Percentiles rank a stretch among this genome's conserved stretches.
These are phyloP conservation scores for Hyaloscypha bicolor DNA, from an alignment of 495 filamentous ascomycete species.

Conservation along the genomic window DNA sequence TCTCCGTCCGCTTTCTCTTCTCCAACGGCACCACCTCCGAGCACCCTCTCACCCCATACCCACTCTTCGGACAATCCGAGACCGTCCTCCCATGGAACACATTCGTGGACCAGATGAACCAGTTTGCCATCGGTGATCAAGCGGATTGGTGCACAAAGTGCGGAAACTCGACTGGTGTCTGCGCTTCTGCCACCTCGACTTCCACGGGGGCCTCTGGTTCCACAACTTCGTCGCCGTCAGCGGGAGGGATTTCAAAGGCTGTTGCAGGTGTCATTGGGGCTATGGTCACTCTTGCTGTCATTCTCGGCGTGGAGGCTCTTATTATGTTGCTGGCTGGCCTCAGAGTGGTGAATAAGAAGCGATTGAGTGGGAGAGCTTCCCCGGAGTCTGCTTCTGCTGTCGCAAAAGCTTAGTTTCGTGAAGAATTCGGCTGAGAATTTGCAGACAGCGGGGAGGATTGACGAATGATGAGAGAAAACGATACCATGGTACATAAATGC, in stretches of 20 bases:
- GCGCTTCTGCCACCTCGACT: conserved; percentile 45
- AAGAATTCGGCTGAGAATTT: neutral
- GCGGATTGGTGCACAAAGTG: conserved; percentile 72
- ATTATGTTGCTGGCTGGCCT: conserved; percentile 48
- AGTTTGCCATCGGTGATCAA: conserved; percentile 60
- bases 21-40: conserved; percentile 69
- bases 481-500: neutral
- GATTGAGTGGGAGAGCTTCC: neutral
- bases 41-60: conserved; percentile 54
- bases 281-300: conserved; percentile 47
- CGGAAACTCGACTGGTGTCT: conserved; percentile 62
- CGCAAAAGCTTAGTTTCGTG: neutral
- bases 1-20: conserved; percentile 76
- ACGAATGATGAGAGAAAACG: neutral
- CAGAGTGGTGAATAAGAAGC: conserved; percentile 44
- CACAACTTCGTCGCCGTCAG: neutral
- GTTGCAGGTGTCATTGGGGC: conserved; percentile 59
- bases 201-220: conserved; percentile 13
- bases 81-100: conserved; percentile 59
- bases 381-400: conserved; percentile 1
- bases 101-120: conserved; percentile 61
- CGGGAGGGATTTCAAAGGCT: conserved; percentile 40
- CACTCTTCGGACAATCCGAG: conserved; percentile 64
- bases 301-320: conserved; percentile 44
- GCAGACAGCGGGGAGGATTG: neutral